phyloP scores from a whole-genome alignment of 1,284 basidiomycete genomes.

The Polyporus tsugae region DNA sequence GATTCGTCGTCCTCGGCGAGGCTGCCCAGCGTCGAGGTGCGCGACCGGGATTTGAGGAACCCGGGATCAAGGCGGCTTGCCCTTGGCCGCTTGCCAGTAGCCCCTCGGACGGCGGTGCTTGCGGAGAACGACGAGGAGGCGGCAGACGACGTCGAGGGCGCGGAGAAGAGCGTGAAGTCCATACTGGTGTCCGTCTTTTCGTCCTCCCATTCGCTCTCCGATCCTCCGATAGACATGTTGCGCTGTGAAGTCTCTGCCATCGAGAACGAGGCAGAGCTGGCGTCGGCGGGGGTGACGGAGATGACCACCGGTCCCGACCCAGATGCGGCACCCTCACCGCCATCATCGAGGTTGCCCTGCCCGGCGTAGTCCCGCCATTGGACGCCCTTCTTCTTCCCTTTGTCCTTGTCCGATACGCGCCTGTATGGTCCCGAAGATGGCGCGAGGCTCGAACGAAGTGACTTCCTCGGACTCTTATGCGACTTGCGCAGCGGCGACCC shows the following conservation, averaged over 20 bases:
- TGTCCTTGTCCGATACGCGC: conserved; percentile 66
- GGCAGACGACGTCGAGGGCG: conserved; percentile 44
- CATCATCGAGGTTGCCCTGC: conserved; percentile 82
- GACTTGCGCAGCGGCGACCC: conserved; percentile 45
- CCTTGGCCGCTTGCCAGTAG: conserved; percentile 54
- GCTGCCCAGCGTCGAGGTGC: conserved; percentile 61
- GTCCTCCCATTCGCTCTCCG: conserved; percentile 90
- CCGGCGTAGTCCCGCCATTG: conserved; percentile 92
- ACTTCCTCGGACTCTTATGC: conserved; percentile 73
- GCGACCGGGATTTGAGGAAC: conserved; percentile 71
- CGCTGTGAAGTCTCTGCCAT: conserved; percentile 32
- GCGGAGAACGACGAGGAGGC: conserved; percentile 40
- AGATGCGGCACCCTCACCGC: conserved; percentile 46
- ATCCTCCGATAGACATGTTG: conserved; percentile 58
- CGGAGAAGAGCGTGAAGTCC: conserved; percentile 53
- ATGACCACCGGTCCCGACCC: conserved; percentile 31
- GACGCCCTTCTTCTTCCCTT: conserved; percentile 78
- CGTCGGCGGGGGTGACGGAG: conserved; percentile 45
- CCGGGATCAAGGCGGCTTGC: conserved; percentile 71
- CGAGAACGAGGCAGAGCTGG: conserved; percentile 35
- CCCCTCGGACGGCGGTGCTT: conserved; percentile 36
- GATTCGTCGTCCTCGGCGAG: conserved; percentile 71
- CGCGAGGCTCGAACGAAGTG: conserved; percentile 68
- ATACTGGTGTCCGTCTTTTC: conserved; percentile 82
- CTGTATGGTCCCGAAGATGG: conserved; percentile 61